phyloP scores from a whole-genome alignment of 768 basidiomycete species.

The Termitomyces sp. region DNA sequence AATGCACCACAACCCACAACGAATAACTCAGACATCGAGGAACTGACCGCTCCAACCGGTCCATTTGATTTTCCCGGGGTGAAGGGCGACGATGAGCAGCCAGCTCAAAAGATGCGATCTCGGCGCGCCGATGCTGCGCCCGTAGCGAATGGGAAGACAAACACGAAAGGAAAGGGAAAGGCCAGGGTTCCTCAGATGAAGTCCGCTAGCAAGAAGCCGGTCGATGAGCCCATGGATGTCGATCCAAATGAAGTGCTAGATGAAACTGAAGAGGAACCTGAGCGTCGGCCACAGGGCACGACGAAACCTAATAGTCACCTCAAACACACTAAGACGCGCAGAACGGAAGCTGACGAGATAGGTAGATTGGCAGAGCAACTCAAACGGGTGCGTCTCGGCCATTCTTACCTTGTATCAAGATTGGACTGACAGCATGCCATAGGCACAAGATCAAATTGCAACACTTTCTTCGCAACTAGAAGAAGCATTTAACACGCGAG shows the following conservation, averaged over 20 bases:
- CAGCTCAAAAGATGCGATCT: slow-evolving; percentile 3
- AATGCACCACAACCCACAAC: slow-evolving; percentile 3
- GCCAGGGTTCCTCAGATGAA: slow-evolving; percentile 25
- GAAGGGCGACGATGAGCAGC: slow-evolving; percentile 1
- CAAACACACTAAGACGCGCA: neutral
- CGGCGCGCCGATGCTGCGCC: slow-evolving; percentile 1
- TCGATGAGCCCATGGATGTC: slow-evolving; percentile 19
- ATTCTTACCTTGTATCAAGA: neutral
- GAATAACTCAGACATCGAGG: slow-evolving; percentile 18
- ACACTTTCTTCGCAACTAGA: slow-evolving; percentile 53
- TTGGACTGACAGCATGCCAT: neutral
- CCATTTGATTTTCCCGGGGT: slow-evolving; percentile 8
- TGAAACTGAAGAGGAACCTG: slow-evolving; percentile 8
- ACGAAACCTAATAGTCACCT: slow-evolving; percentile 9
- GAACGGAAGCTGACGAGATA: slow-evolving; percentile 9
- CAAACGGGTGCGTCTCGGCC: slow-evolving; percentile 18
- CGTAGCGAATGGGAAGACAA: slow-evolving; percentile 22
- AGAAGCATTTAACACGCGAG: slow-evolving; percentile 51
- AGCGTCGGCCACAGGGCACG: neutral
- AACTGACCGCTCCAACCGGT: neutral
- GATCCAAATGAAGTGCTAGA: slow-evolving; percentile 15
- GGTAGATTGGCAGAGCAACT: slow-evolving; percentile 21
- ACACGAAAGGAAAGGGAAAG: slow-evolving; percentile 30
- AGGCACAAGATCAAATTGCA: slow-evolving; percentile 44
- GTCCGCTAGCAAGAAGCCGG: slow-evolving; percentile 8